Conservation (phyloP, 139 green algal species). For the Chlorokybus atmophyticus region DNA sequence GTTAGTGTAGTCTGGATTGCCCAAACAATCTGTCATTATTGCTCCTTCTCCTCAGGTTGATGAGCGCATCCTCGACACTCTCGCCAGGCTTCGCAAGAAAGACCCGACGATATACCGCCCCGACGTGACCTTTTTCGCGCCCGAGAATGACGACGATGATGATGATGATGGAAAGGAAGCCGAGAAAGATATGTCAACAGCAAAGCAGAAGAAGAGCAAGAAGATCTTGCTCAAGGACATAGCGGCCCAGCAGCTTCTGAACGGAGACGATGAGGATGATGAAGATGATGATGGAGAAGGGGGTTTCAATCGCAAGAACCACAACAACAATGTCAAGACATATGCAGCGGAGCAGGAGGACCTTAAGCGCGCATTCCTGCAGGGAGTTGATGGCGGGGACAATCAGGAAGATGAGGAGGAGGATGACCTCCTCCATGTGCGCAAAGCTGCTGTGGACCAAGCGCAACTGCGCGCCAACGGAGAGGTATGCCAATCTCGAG, state of each 20-base stretch:
- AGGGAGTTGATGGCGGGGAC: conserved; percentile 21
- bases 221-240: conserved; percentile 68
- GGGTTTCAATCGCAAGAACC: too few species aligned
- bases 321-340: conserved; percentile 13
- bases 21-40: too few species aligned
- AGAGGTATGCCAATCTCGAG: too few species aligned
- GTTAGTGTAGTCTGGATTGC: too few species aligned
- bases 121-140: conserved; percentile 17
- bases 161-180: conserved; percentile 5
- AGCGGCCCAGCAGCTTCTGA: conserved; percentile 46
- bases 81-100: conserved; percentile 13
- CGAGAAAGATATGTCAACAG: neutral
- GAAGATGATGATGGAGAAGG: conserved; percentile 25
- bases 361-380: conserved; percentile 49
- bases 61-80: conserved; percentile 15
- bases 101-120: conserved; percentile 16
- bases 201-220: conserved; percentile 32
- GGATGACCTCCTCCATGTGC: neutral
- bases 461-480: neutral
- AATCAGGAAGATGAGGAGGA: conserved; percentile 12
- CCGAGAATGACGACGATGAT: too few species aligned
- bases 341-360: conserved; percentile 64
- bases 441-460: neutral
- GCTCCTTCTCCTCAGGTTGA: too few species aligned
- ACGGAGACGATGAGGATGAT: conserved; percentile 43